phyloP scores from a whole-genome alignment of 2,329 filamentous ascomycete genomes.

The Pestalotiopsis sp. region DNA sequence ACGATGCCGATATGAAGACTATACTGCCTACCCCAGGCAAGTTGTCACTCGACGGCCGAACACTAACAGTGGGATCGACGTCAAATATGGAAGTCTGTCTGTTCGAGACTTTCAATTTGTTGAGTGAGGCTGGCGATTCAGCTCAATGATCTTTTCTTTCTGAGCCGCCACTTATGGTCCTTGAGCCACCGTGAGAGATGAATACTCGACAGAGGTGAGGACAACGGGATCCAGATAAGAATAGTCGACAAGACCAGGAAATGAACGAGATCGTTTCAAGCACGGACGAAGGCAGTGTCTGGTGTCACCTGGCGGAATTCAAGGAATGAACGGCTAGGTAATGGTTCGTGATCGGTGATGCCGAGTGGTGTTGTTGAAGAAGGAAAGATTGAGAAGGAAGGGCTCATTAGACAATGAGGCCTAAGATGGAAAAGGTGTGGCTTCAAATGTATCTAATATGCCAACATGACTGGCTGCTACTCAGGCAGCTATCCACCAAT shows the following conservation, averaged over 20 bases:
- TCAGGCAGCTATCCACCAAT: slow-evolving; percentile 40
- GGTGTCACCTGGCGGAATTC: not conserved
- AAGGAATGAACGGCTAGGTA: not conserved
- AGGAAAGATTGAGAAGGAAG: slow-evolving; percentile 17
- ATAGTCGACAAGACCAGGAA: not conserved
- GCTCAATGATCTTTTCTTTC: not conserved
- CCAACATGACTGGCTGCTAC: slow-evolving; percentile 48
- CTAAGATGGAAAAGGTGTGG: slow-evolving; percentile 42
- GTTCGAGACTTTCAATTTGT: slow-evolving; percentile 11
- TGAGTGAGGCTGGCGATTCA: not conserved
- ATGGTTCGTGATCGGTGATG: not conserved
- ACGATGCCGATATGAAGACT: slow-evolving; percentile 67
- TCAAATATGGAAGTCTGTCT: not conserved
- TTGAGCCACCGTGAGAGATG: not conserved
- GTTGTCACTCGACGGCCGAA: slow-evolving; percentile 31
- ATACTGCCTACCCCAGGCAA: slow-evolving; percentile 34
- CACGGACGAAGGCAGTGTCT: not conserved
- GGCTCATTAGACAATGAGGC: slow-evolving; percentile 21
- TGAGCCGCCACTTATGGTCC: not conserved
- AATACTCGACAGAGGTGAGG: not conserved
- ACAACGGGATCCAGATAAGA: not conserved
- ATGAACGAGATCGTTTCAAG: not conserved
- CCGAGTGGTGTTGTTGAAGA: slow-evolving; percentile 1
- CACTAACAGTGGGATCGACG: not conserved
- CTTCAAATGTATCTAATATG: slow-evolving; percentile 38